phyloP scores from a whole-genome alignment of 352 stramenopile genomes.

The Globisporangium viniferum region DNA sequence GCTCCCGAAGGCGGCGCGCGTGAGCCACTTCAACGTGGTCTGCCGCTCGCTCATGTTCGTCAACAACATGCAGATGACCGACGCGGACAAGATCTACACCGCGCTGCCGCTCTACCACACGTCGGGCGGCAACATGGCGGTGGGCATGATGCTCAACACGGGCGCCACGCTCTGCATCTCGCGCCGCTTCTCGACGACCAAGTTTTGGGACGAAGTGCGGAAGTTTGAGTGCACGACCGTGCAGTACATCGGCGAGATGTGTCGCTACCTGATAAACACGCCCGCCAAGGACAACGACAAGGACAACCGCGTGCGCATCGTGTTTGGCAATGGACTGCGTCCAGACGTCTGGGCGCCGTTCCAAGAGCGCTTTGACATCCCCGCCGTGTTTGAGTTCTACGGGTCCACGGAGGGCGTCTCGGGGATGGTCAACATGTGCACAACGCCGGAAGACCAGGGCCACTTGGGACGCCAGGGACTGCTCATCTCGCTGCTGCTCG shows the following conservation, averaged over 20 bases:
- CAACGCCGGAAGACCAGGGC: conserved; percentile 43
- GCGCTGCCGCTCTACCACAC: conserved; percentile 83
- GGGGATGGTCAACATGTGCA: conserved; percentile 83
- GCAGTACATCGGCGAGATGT: conserved; percentile 92
- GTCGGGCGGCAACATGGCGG: conserved; percentile 70
- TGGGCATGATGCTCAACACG: conserved; percentile 75
- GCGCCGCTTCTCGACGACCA: conserved; percentile 63
- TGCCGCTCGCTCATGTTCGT: conserved; percentile 50
- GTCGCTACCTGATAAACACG: conserved; percentile 74
- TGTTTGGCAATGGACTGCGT: conserved; percentile 89
- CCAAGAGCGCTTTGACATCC: conserved; percentile 83
- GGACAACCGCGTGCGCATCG: conserved; percentile 65
- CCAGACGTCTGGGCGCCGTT: conserved; percentile 87
- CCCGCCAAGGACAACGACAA: conserved; percentile 44
- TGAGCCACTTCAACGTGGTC: conserved; percentile 74
- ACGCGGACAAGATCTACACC: conserved; percentile 71
- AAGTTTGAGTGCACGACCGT: conserved; percentile 68
- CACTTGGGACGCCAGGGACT: conserved; percentile 62
- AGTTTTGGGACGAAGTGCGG: conserved; percentile 76
- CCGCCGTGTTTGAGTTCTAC: conserved; percentile 90
- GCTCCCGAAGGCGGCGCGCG: conserved; percentile 69
- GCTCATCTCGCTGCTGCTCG: conserved; percentile 51
- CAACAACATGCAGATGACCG: conserved; percentile 46
- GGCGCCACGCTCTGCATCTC: conserved; percentile 73
- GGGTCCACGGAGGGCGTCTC: conserved; percentile 87